Conservation (phyloP, 2,329 filamentous ascomycete genomes). For the Hirsutella rhossiliensis region DNA sequence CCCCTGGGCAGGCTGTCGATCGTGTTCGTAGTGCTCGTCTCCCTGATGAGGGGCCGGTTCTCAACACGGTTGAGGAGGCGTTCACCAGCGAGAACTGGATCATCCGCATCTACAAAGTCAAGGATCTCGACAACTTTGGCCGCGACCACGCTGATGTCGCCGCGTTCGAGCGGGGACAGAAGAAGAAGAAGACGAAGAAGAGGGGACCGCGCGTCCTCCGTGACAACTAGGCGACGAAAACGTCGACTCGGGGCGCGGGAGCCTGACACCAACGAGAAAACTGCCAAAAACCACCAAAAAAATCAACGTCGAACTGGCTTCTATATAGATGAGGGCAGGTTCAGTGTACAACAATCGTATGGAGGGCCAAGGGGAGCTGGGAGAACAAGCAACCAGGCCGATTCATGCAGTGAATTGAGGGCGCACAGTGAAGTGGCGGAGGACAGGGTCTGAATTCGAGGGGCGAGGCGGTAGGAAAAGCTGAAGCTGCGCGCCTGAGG, state of each 20-base stretch:
- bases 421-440: too few relatives aligned
- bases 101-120: constrained; percentile 99
- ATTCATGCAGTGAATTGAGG: too few relatives aligned
- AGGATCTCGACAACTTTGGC: constrained; percentile 92
- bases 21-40: constrained; percentile 73
- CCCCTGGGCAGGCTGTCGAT: constrained; percentile 77
- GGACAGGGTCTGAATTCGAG: too few relatives aligned
- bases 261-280: background rate
- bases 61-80: constrained; percentile 87
- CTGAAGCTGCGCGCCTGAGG: too few relatives aligned
- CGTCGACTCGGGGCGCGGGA: background rate
- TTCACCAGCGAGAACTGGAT: constrained; percentile 99
- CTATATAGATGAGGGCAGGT: constrained; percentile 7
- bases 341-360: constrained; percentile 23
- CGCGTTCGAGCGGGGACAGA: constrained; percentile 66
- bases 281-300: constrained; percentile 4
- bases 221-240: constrained; percentile 44
- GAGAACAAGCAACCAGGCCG: too few relatives aligned
- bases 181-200: constrained; percentile 75
- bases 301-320: constrained; percentile 1
- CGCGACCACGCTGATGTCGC: constrained; percentile 64
- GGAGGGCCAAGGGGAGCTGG: too few relatives aligned
- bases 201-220: constrained; percentile 59
- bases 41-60: constrained; percentile 72
- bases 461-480: too few relatives aligned